These are phyloP conservation scores for Sporothrix pallida DNA, from an alignment of 2,329 filamentous ascomycete genomes.

Conservation along the genomic window DNA sequence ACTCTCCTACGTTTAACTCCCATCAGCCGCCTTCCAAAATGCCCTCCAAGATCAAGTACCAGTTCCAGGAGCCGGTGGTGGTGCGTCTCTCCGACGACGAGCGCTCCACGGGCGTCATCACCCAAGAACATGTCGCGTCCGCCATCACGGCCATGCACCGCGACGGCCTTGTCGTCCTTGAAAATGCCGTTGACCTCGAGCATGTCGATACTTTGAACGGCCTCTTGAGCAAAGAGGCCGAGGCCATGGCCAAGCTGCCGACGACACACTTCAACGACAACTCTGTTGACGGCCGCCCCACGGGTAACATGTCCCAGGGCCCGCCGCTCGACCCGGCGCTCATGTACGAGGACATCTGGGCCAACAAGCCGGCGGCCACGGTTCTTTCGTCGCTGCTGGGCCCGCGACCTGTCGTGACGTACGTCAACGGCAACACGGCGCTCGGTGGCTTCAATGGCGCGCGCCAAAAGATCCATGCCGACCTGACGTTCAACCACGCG, in stretches of 20 bases:
- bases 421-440: conserved; percentile 37
- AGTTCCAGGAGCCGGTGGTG: conserved; percentile 34
- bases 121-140: conserved; percentile 16
- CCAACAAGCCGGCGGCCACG: conserved; percentile 34
- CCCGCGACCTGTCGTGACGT: conserved; percentile 33
- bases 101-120: conserved; percentile 18
- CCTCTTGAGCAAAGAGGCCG: conserved; percentile 29
- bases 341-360: conserved; percentile 36
- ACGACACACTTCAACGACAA: conserved; percentile 38
- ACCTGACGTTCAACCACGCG: conserved; percentile 45
- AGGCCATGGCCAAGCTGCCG: conserved; percentile 34
- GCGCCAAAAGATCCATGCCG: conserved; percentile 49
- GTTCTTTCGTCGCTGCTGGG: conserved; percentile 33
- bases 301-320: conserved; percentile 38
- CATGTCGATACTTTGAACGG: conserved; percentile 29
- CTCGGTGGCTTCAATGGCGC: conserved; percentile 22
- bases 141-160: conserved; percentile 30
- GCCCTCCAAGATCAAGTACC: conserved; percentile 3
- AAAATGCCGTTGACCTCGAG: conserved; percentile 32
- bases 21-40: neutral
- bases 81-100: conserved; percentile 22
- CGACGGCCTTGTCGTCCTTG: conserved; percentile 33
- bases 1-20: neutral
- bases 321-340: conserved; percentile 36
- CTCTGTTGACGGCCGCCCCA: conserved; percentile 33